Evolutionary conservation across 768 basidiomycete genomes (phyloP).

Genomic region (Boletus tylopilopsis): DNA sequence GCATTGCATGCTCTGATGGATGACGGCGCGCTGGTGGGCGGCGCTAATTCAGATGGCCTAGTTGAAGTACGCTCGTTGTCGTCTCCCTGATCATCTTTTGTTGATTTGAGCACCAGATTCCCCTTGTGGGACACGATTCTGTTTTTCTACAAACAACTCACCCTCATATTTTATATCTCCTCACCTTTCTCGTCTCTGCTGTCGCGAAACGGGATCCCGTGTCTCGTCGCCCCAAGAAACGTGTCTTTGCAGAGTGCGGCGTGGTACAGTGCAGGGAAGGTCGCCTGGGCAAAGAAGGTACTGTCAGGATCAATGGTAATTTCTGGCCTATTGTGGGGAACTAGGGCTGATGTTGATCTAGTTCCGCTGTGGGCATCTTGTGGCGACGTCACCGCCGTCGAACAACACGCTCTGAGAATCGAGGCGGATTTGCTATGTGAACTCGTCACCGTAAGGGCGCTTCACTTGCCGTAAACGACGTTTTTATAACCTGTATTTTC

Average conservation of each 20-base stretch:
- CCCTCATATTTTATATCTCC: constrained; percentile 57
- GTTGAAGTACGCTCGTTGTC: constrained; percentile 33
- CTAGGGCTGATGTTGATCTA: constrained; percentile 18
- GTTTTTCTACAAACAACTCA: constrained; percentile 61
- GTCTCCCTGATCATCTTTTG: constrained; percentile 9
- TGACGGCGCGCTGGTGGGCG: constrained; percentile 42
- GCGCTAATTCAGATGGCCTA: constrained; percentile 34
- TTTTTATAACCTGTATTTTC: background rate
- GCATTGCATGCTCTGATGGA: constrained; percentile 68
- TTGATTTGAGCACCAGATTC: constrained; percentile 19
- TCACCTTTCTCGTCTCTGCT: constrained; percentile 65
- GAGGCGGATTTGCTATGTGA: constrained; percentile 73
- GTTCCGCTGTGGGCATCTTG: constrained; percentile 55
- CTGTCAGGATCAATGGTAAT: constrained; percentile 14
- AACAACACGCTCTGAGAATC: constrained; percentile 51
- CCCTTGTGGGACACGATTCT: constrained; percentile 36
- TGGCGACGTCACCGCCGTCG: constrained; percentile 46
- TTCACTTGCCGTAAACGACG: background rate
- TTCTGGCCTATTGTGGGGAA: background rate
- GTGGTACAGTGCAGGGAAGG: constrained; percentile 43
- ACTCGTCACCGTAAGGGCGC: constrained; percentile 51
- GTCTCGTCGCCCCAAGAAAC: constrained; percentile 70
- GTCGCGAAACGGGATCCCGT: constrained; percentile 69
- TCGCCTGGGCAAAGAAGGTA: constrained; percentile 30
- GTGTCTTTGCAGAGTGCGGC: constrained; percentile 66